Evolutionary conservation across 345 rosid species (phyloP).

Genomic region (Populus tremula): DNA sequence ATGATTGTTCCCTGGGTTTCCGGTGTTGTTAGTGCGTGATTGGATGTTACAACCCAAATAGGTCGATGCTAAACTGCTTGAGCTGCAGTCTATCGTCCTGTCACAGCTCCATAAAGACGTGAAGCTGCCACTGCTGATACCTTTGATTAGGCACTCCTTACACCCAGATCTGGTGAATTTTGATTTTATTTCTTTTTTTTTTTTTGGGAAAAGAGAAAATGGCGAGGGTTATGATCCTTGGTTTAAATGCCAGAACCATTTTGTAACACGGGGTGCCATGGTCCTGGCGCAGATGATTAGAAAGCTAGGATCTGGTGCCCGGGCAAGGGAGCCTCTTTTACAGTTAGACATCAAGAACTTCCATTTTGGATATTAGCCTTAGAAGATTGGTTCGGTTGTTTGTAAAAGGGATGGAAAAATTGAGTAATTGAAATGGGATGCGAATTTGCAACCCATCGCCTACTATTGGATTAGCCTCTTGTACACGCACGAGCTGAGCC

Average conservation of each 20-base stretch:
- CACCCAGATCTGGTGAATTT: background rate
- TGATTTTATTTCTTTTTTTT: background rate
- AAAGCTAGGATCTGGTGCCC: constrained; percentile 12
- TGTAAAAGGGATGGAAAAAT: background rate
- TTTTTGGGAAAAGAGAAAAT: constrained; percentile 8
- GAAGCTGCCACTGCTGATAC: constrained; percentile 6
- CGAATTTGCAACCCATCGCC: background rate
- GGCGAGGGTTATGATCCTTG: background rate
- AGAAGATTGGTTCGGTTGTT: constrained; percentile 8
- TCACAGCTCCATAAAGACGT: background rate
- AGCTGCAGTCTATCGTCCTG: background rate
- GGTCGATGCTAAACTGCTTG: background rate
- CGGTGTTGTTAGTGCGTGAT: constrained; percentile 61
- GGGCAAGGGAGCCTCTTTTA: background rate
- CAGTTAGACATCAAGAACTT: constrained; percentile 6
- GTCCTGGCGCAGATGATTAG: constrained; percentile 2
- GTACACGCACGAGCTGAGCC: no score
- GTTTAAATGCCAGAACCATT: constrained; percentile 4
- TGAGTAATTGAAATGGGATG: constrained; percentile 6
- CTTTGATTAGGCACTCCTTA: background rate
- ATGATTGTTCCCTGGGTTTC: constrained; percentile 88
- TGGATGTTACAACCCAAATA: background rate
- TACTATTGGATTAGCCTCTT: background rate
- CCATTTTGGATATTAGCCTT: background rate
- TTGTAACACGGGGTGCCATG: constrained; percentile 9